A percentile compares a stretch with the other conserved stretches of the same genome.
These are phyloP conservation scores for Coemansia erecta DNA, from an alignment of 192 early-diverging fungal genomes.

Conservation along the genomic window DNA sequence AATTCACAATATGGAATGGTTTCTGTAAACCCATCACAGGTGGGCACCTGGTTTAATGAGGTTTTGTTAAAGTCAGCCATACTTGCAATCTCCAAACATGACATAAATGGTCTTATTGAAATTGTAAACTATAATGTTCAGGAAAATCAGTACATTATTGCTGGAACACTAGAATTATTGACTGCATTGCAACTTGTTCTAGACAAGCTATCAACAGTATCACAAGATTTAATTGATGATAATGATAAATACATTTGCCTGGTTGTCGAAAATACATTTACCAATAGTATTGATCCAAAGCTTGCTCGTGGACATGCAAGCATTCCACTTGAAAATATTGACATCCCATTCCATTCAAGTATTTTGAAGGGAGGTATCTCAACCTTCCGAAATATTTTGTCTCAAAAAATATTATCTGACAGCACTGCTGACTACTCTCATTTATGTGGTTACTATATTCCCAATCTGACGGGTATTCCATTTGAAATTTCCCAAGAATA, in stretches of 20 bases:
- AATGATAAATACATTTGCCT: no score
- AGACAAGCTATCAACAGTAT: conserved; percentile 68
- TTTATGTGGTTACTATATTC: conserved; percentile 83
- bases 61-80: conserved; percentile 64
- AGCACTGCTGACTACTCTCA: conserved; percentile 64
- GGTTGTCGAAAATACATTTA: no score
- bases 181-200: conserved; percentile 80
- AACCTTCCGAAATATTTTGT: conserved; percentile 82
- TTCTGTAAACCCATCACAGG: conserved; percentile 84
- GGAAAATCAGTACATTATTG: conserved; percentile 90
- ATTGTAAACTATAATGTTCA: conserved; percentile 96
- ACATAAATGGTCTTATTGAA: conserved; percentile 26
- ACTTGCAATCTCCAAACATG: conserved; percentile 64
- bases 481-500: conserved; percentile 78
- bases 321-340: conserved; percentile 52
- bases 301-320: no score
- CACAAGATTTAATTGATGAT: no score
- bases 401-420: conserved; percentile 63
- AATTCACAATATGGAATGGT: conserved; percentile 93
- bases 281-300: no score
- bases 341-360: conserved; percentile 88
- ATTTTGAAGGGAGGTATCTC: conserved; percentile 78
- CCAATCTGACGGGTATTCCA: conserved; percentile 89
- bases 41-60: conserved; percentile 72
- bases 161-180: conserved; percentile 77